Evolutionary conservation across 73 alveolate genomes (phyloP).

Genomic region (Paramecium octaurelia): DNA sequence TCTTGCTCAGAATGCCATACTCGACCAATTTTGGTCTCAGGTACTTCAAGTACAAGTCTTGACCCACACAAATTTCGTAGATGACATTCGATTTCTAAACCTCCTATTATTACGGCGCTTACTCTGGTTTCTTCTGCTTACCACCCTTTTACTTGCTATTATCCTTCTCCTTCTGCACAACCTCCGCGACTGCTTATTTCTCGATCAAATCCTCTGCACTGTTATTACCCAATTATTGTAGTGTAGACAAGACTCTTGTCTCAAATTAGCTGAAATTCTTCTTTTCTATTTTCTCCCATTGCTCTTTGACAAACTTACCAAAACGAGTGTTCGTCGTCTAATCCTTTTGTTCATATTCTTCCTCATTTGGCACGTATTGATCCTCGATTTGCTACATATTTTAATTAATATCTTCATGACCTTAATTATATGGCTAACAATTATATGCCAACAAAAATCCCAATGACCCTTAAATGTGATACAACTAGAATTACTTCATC

Average conservation of each 20-base stretch:
- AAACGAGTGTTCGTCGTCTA: neutral
- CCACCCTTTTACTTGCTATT: neutral
- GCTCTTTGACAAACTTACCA: constrained; percentile 8
- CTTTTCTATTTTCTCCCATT: constrained; percentile 6
- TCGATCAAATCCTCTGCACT: neutral
- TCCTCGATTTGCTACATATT: neutral
- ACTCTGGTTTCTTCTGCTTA: neutral
- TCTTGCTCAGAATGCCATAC: neutral
- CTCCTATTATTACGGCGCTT: neutral
- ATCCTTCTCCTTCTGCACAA: neutral
- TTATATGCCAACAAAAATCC: neutral
- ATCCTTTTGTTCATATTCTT: neutral
- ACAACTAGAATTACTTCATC: neutral
- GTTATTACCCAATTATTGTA: neutral
- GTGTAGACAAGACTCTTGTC: neutral
- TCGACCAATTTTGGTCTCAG: constrained; percentile 21
- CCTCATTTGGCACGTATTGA: neutral
- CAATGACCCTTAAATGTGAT: neutral
- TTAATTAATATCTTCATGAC: neutral
- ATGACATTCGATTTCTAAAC: neutral
- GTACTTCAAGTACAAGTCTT: neutral
- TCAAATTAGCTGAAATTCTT: constrained; percentile 38
- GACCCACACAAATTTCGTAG: constrained; percentile 27
- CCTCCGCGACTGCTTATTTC: neutral
- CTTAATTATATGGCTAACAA: neutral